Evolutionary conservation across 345 rosid genomes (phyloP), one percentile per base, ranked within the genome.

Genomic region (Brassica cretica): DNA sequence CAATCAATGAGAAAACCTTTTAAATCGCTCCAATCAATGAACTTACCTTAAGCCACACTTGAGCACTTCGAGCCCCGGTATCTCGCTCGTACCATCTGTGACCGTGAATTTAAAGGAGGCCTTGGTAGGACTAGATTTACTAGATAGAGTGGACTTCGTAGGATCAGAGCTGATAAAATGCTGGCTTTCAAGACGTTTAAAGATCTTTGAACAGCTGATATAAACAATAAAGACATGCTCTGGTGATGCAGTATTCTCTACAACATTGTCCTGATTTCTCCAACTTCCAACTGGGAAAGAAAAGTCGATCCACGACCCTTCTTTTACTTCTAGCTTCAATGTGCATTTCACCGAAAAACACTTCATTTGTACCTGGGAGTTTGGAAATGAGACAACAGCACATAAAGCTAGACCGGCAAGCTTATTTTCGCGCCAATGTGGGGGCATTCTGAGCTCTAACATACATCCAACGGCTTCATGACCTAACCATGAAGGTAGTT

Each of bases 401-500:
- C 78, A 74, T 10, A 74, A 53, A 66, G 64, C 78, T 35, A 74
- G 39, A 8, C 78, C 78, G 8, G 37, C 25, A 53, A 74, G 59
- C 39, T 53, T 53, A 33, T 64, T 51, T 15, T 35, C 65, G 15
- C 56, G 41, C 71, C 78, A 74, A 15, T 74, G 78, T 35, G 56
- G 41, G 12, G 37, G 55, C 2, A 66, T 71, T 56, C 39, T 35
- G 11, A 41, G 12, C 25, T 66, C 15, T 16, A 74, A 53, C 41
- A 6, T 6, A 15, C 66, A 66, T 55, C 78, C 78, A 65, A 74
- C 58, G 16, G 55, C 56, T 53, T 65, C 39, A 15, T 51, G 10
- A 6, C 18, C 3, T 24, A 66, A 74, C 78, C 78, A 74, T 39
- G 78, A 55, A 35, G 78, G 78, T 66, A 74, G 66, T 24, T 74